Base-by-base conservation (phyloP, 257 asterid species). In the Lycium barbarum region DNA sequence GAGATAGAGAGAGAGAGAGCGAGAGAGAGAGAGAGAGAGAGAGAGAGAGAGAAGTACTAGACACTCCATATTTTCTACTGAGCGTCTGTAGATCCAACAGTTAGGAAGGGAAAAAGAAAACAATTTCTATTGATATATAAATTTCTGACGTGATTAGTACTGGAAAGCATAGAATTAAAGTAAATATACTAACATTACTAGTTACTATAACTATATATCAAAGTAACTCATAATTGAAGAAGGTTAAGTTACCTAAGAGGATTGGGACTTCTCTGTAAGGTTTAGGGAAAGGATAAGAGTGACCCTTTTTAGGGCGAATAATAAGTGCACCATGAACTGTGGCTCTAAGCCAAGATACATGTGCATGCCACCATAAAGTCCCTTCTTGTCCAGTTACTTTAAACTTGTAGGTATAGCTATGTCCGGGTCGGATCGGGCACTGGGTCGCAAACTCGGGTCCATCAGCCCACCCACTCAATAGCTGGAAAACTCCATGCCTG, bases 401-500 rank as follows among this genome's bases (percentile, higher is more conserved):
- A 85, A 85, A 81, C 70, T 47, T 85, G 88, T 74, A 85, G 6
- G 88, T 81, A 83, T 86, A 82, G 85, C 82, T 83, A 10, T 86
- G 85, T 51, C 71, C 85, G 36, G 72, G 76, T 67, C 80, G 45
- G 66, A 84, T 84, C 76, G 84, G 84, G 45, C 87, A 84, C 45
- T 84, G 87, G 10, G 87, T 84, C 18, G 65, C 61, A 36, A 61
- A 79, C 7, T 63, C 84, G 15, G 87, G 87, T 36, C 87, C 87
- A 49, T 84, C 87, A 6, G 87, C 87, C 87, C 87, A 84, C 58
- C 80, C 87, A n/a, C 80, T 84, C 10, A 63, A 18, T 35, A 62
- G 36, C 54, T 84, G 87, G 20, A 84, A 49, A 78, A 84, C 40
- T 84, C 87, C 87, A 84, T 84, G 87, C 87, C 87, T 84, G 70